Evolutionary conservation across 139 green algal genomes (phyloP), one percentile per base, ranked within the genome.

Genomic region (Edaphochlamys debaryana): DNA sequence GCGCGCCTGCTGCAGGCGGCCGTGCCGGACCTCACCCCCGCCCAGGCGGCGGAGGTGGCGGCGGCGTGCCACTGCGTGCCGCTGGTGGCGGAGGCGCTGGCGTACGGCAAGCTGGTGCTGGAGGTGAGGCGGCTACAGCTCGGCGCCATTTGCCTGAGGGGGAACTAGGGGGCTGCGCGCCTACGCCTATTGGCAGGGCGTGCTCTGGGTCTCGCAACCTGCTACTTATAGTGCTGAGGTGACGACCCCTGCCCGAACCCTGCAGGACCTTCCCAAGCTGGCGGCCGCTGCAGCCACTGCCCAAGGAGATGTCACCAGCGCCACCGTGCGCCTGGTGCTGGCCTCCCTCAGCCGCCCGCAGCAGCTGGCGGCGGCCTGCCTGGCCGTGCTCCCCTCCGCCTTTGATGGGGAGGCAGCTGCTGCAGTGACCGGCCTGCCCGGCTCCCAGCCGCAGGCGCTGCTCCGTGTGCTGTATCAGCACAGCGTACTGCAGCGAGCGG

Each of bases 21-120:
- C 38, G 79, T 68, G 5, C 50, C 42, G 19, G 50, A 66, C 34
- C 56, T 85, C 68, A 25, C 40, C 3, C 1, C 32, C 20, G 37
- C 23, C 0, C 30, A 85, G 48, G 79, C 72, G 19, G 68, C 22
- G 5, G 13, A 29, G 37, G 68, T 85, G 68, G 68, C 42, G 15
- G 40, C 19, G 17, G 79, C 52, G 30, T 79, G 79, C 68, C 27
- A 63, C 5, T 75, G 68, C 37, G 72, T 63, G 36, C 79, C 79
- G 17, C 79, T 85, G 68, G 41, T 85, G 79, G 54, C 79, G 79
- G 17, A 45, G n/a, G 79, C 79, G 11, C 50, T 85, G n/a, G 67
- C 58, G 34, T 40, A 13, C 11, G 67, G 79, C 2, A 22, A 50
- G 7, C 70, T 85, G 19, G 45, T 34, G 1, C 3, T 85, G 23